A percentile compares a stretch with the other conserved stretches of the same genome.
These are phyloP conservation scores for Hyphodiscus sp. DNA, from an alignment of 2,329 filamentous ascomycete genomes.

Conservation along the genomic window DNA sequence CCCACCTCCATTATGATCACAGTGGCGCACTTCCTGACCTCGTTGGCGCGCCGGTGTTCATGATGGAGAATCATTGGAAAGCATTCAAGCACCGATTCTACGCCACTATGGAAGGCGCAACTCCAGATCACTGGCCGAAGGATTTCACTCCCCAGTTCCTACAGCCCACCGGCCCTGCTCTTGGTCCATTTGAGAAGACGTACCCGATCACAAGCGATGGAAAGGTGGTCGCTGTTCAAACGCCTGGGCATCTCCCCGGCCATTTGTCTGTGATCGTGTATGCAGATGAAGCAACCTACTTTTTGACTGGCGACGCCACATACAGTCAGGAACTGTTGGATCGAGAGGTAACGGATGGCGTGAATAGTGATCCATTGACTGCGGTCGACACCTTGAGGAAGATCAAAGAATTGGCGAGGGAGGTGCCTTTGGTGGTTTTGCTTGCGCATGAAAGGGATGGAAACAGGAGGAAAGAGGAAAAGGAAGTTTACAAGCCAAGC, in stretches of 20 bases:
- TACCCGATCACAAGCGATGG: conserved; percentile 29
- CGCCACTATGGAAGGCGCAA: conserved; percentile 27
- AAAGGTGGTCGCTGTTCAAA: conserved; percentile 28
- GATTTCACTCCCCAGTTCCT: conserved; percentile 28
- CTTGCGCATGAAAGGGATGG: conserved; percentile 30
- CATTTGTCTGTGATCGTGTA: conserved; percentile 29
- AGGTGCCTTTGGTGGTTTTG: conserved; percentile 23
- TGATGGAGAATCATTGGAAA: conserved; percentile 29
- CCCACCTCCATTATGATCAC: conserved; percentile 30
- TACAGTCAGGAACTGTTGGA: conserved; percentile 29
- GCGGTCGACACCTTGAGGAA: conserved; percentile 27
- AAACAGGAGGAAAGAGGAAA: conserved; percentile 2
- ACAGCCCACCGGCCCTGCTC: conserved; percentile 17
- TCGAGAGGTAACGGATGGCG: conserved; percentile 29
- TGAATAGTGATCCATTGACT: conserved; percentile 27
- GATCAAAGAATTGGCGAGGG: conserved; percentile 29
- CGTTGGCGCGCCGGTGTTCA: conserved; percentile 22
- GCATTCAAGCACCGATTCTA: conserved; percentile 25
- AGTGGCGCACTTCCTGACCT: conserved; percentile 22
- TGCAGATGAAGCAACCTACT: conserved; percentile 22
- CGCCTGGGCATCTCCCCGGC: conserved; percentile 31
- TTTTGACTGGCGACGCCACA: conserved; percentile 29
- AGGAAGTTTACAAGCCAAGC: conserved; percentile 26
- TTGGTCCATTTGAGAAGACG: conserved; percentile 28
- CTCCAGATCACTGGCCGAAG: conserved; percentile 29